Percentiles rank a stretch among this genome's conserved stretches.
These are phyloP conservation scores for Sisymbrium irio DNA, from an alignment of 345 rosid species.

Conservation along the genomic window DNA sequence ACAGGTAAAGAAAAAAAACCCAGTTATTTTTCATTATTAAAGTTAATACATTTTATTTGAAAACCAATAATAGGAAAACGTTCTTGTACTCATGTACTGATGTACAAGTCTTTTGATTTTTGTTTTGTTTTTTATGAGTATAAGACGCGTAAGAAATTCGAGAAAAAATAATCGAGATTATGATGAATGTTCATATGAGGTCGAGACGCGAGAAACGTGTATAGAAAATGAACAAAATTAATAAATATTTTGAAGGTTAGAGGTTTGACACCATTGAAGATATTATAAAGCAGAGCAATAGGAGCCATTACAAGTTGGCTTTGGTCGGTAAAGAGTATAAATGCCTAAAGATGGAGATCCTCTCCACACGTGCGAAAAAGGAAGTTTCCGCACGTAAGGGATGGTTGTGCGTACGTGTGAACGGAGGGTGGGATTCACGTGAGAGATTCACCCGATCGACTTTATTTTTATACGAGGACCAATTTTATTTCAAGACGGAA, in stretches of 20 bases:
- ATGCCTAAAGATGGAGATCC: constrained; percentile 23
- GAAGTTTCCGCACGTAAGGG: constrained; percentile 31
- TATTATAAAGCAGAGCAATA: constrained; percentile 12
- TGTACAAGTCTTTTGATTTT: not conserved
- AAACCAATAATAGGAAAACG: too few species aligned
- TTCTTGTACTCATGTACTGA: too few species aligned
- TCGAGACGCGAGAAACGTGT: constrained; percentile 20
- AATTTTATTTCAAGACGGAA: not conserved
- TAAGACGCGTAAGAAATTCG: not conserved
- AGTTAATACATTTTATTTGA: not conserved
- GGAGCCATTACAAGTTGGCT: constrained; percentile 25
- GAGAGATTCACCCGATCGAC: constrained; percentile 18
- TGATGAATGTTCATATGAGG: constrained; percentile 8
- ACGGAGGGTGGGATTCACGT: constrained; percentile 36
- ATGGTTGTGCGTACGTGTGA: constrained; percentile 34
- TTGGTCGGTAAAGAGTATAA: constrained; percentile 31
- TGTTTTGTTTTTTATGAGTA: too few species aligned
- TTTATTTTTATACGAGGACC: not conserved
- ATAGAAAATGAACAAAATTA: not conserved
- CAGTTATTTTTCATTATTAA: not conserved
- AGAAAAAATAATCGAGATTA: not conserved
- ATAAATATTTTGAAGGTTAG: constrained; percentile 22
- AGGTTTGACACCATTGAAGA: constrained; percentile 24
- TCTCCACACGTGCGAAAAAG: constrained; percentile 29
- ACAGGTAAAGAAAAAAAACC: too few species aligned